Base-by-base conservation (phyloP, 371 early-diverging fungal species). In the Lichtheimia corymbifera region DNA sequence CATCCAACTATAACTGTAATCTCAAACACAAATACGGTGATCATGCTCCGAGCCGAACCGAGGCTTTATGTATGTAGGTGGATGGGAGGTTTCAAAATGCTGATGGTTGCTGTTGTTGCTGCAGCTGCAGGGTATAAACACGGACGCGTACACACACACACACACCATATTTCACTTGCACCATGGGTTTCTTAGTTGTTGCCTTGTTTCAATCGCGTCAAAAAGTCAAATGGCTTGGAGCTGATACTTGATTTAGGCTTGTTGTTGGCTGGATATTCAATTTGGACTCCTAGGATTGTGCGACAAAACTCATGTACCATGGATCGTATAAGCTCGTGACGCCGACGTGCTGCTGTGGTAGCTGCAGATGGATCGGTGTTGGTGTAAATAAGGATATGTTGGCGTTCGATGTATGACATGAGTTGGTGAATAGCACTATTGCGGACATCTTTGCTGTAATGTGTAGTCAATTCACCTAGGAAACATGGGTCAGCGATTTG, bases 281-380 rank as follows among this genome's bases (percentile, higher is more conserved):
- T 67, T 35, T 80, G 75, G 3, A 77, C 72, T 30, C 72, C 73
- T 7, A 80, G 63, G 13, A 74, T 58, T 5, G 74, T 71, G 24
- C 72, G 64, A 56, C 81, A 77, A 44, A 77, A 80, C 51, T 77
- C 78, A 51, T 74, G 71, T 24, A 80, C 70, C 81, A 80, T 77
- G 14, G 76, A 72, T 56, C 73, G 75, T 17, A 76, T 60, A 25
- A 77, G 62, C 63, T 77, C 81, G 41, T 80, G 68, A 11, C 78
- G 61, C 27, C 70, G 61, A 18, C 60, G 62, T 17, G 74, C 70
- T 50, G 9, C 64, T 28, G 17, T 62, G 62, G 59, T 64, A 22
- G 60, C 59, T 15, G 63, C 61, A 7, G 61, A 56, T 4, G 63
- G 40, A 45, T 61, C 66, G 12, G 63, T 63, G 18, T 68, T 69